Conservation (phyloP, 208 protist genomes). For the Polymyxa betae region DNA sequence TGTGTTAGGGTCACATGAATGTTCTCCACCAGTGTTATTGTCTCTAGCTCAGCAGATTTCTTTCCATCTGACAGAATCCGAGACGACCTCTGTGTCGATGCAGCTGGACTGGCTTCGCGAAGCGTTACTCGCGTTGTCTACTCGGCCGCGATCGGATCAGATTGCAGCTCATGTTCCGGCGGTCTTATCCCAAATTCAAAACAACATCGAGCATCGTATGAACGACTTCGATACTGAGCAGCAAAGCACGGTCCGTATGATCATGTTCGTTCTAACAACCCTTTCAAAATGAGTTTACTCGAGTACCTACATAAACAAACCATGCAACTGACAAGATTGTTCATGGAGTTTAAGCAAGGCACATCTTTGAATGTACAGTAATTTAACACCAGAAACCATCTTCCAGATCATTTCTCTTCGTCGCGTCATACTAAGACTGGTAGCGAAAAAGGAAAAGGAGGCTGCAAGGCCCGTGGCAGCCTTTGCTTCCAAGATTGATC, state of each 20-base stretch:
- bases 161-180: slow-evolving; percentile 15
- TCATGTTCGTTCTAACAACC: neutral
- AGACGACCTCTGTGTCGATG: neutral
- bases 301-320: too few relatives aligned
- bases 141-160: neutral
- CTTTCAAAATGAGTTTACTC: too few relatives aligned
- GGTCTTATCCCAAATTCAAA: neutral
- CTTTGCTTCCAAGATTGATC: too few relatives aligned
- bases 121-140: slow-evolving; percentile 17
- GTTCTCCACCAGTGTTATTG: neutral
- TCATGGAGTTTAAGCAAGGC: too few relatives aligned
- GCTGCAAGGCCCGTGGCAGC: too few relatives aligned
- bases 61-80: slow-evolving; percentile 37
- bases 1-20: neutral
- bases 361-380: too few relatives aligned
- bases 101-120: slow-evolving; percentile 38
- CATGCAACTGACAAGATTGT: too few relatives aligned
- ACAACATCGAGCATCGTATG: neutral
- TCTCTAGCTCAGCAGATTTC: slow-evolving; percentile 33
- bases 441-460: too few relatives aligned
- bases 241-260: slow-evolving; percentile 5
- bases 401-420: too few relatives aligned
- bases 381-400: too few relatives aligned
- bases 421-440: too few relatives aligned
- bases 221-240: slow-evolving; percentile 23